These are phyloP conservation scores for Fagus sylvatica DNA, from an alignment of 306 rosid genomes.

Conservation along the genomic window DNA sequence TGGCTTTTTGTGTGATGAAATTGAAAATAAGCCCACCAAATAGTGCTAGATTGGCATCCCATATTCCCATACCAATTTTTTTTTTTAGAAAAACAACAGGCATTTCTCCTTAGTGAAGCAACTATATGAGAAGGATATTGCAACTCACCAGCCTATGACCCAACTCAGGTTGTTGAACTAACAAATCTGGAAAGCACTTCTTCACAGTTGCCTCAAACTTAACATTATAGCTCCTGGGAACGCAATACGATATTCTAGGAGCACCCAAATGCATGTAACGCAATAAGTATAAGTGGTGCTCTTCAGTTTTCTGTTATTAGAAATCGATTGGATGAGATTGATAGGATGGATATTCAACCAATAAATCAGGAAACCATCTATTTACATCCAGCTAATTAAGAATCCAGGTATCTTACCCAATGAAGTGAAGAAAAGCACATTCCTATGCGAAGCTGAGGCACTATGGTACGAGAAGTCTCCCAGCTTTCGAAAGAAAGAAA, in stretches of 20 bases:
- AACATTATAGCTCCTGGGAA: constrained; percentile 54
- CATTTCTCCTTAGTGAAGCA: constrained; percentile 15
- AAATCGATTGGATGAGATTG: constrained; percentile 9
- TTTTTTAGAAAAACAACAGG: constrained; percentile 8
- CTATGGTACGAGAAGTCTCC: constrained; percentile 39
- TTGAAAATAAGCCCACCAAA: constrained; percentile 4
- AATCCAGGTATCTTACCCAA: constrained; percentile 63
- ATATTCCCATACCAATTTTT: background rate
- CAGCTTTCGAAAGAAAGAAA: constrained; percentile 79
- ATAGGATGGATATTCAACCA: background rate
- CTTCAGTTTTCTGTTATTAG: constrained; percentile 70
- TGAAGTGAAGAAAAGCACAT: constrained; percentile 76
- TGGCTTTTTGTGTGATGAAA: constrained; percentile 19
- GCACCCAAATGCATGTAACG: constrained; percentile 74
- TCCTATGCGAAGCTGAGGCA: constrained; percentile 61
- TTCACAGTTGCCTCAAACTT: constrained; percentile 51
- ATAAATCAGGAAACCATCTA: constrained; percentile 2
- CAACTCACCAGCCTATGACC: constrained; percentile 58
- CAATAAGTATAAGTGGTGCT: constrained; percentile 70
- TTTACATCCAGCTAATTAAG: background rate
- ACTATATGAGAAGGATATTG: background rate
- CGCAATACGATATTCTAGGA: constrained; percentile 74
- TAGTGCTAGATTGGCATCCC: constrained; percentile 1
- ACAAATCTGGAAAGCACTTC: constrained; percentile 39
- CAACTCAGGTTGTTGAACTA: constrained; percentile 32